Percentiles rank a stretch among this genome's conserved stretches.
phyloP scores from a whole-genome alignment of 257 asterid genomes.

The Galeopsis tetrahit region DNA sequence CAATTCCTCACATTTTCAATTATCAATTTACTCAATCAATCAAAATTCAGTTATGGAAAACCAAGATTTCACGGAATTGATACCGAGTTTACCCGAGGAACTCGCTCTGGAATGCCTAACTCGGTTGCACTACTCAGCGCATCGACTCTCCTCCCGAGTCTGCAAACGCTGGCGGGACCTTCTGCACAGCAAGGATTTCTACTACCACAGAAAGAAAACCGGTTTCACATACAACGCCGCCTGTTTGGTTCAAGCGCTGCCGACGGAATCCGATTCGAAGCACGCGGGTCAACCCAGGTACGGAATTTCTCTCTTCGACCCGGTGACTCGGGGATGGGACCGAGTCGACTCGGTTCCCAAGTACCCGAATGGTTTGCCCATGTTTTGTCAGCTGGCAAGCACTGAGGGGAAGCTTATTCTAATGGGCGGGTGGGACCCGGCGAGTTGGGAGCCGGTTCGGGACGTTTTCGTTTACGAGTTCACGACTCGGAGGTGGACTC shows the following conservation, averaged over 20 bases:
- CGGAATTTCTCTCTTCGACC: conserved; percentile 68
- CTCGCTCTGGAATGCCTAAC: conserved; percentile 78
- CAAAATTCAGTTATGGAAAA: conserved; percentile 29
- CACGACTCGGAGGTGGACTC: conserved; percentile 67
- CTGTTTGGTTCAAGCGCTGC: conserved; percentile 70
- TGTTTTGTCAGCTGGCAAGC: conserved; percentile 75
- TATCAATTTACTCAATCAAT: not conserved
- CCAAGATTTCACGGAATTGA: conserved; percentile 48
- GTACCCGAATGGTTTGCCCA: conserved; percentile 71
- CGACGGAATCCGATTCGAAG: conserved; percentile 49
- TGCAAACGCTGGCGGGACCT: conserved; percentile 70
- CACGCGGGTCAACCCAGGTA: conserved; percentile 64
- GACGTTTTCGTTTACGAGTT: conserved; percentile 78
- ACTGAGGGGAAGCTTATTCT: conserved; percentile 68
- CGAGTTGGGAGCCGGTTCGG: conserved; percentile 76
- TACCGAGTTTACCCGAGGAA: conserved; percentile 85
- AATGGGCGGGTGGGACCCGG: conserved; percentile 88
- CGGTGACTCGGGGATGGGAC: conserved; percentile 58
- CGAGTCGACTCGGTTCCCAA: conserved; percentile 69
- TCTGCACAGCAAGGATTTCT: conserved; percentile 68
- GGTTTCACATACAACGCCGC: conserved; percentile 68
- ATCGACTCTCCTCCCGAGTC: conserved; percentile 55
- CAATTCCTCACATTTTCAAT: not conserved
- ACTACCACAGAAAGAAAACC: conserved; percentile 57
- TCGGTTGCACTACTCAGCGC: conserved; percentile 81